A percentile compares a stretch with the other conserved stretches of the same genome.
Evolutionary conservation across 2,329 filamentous ascomycete genomes (phyloP).

Genomic region (Diaporthe nobilis): DNA sequence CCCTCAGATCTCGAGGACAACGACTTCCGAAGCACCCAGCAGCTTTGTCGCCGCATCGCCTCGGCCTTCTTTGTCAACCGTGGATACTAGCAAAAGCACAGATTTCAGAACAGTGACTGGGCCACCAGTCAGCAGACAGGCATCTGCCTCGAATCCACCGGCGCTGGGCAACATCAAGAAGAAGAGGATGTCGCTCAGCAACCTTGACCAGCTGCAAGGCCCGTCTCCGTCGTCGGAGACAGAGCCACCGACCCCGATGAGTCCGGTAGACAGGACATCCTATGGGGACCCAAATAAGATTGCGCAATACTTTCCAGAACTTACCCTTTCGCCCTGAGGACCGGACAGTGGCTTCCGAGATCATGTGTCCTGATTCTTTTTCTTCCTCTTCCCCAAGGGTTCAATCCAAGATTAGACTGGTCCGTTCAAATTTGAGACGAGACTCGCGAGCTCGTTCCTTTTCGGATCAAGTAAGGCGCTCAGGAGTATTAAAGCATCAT

Average conservation of each 20-base stretch:
- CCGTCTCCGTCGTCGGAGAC: constrained; percentile 29
- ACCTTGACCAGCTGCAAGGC: constrained; percentile 45
- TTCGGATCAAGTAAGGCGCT: constrained; percentile 25
- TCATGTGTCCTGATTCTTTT: not conserved
- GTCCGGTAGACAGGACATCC: constrained; percentile 50
- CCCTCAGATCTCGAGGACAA: constrained; percentile 33
- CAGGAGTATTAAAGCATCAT: constrained; percentile 13
- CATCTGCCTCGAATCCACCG: constrained; percentile 41
- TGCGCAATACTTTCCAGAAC: constrained; percentile 55
- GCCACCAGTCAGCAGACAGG: constrained; percentile 42
- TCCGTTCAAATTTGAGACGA: not conserved
- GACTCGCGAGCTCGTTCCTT: not conserved
- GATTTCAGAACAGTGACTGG: constrained; percentile 44
- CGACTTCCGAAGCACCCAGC: constrained; percentile 11
- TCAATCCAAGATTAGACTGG: not conserved
- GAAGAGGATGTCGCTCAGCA: constrained; percentile 53
- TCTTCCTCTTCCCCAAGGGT: not conserved
- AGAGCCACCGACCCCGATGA: constrained; percentile 44
- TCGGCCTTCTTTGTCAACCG: constrained; percentile 11
- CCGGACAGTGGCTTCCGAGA: not conserved
- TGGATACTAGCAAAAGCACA: constrained; percentile 28
- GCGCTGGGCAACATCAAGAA: constrained; percentile 57
- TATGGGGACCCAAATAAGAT: constrained; percentile 57
- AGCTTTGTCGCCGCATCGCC: constrained; percentile 9
- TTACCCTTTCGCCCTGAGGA: constrained; percentile 46